Evolutionary conservation across 2,329 filamentous ascomycete species (phyloP), one percentile per base, ranked within the genome.

Genomic region (Claviceps sorghi): DNA sequence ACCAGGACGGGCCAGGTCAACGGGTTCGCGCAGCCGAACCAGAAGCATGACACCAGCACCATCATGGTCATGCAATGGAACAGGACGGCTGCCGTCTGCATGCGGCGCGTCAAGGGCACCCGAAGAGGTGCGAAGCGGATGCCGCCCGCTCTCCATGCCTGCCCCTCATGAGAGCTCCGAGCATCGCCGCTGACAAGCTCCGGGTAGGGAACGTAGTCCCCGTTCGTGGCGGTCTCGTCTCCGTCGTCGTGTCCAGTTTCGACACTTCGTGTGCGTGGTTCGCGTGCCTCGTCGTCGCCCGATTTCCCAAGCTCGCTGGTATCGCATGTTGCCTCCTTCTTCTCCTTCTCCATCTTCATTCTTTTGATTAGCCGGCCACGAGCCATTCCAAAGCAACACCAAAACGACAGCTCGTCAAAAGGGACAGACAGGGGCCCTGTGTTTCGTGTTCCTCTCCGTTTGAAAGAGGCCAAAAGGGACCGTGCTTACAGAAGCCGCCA

Each of bases 1-100:
- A 83, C 72, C 21, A 84, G 64, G 43, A 84, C 69, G 2, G 91
- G 91, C 93, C 93, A 98, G 48, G 84, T 80, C n/a, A 97, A 72
- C 1, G 93, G 93, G 53, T 95, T 90, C 52, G 88, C 85, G 68
- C 89, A 95, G 36, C 90, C 80, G 63, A 94, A 85, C 73, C 95
- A 95, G 73, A 97, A 97, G 53, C 83, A 67, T 5, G 87, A 85
- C 5, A 95, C 76, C 59, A 80, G 76, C 26, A 80, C 69, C n/a
- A 80, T 78, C 55, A 90, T 84, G 52, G 78, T 80, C 58, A 87
- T 75, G 55, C 80, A 86, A 67, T 90, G 86, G 59, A 81, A 76
- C 9, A 90, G 72, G 13, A 90, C 85, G 4, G 91, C 79, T 40
- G 89, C 78, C 3, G 90, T 93, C 67, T 91, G 86, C 47, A 88